Conservation (phyloP, 345 rosid species). For the Lenwebbia sp. region DNA sequence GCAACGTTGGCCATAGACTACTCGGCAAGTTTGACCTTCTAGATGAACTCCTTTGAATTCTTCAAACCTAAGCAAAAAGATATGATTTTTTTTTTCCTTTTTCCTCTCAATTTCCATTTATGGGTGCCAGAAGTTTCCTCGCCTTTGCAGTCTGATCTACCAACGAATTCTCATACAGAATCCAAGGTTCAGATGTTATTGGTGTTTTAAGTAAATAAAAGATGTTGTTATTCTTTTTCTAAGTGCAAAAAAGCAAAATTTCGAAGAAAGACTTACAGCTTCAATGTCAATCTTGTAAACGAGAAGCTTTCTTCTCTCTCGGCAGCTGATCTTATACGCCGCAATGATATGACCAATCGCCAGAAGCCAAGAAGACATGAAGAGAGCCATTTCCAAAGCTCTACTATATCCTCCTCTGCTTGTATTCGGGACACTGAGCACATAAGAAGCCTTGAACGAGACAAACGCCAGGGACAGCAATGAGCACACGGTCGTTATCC, state of each 20-base stretch:
- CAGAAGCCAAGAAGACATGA: constrained; percentile 47
- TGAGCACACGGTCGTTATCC: constrained; percentile 59
- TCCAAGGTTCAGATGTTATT: not conserved
- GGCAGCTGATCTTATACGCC: constrained; percentile 81
- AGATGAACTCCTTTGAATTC: not conserved
- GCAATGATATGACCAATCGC: constrained; percentile 68
- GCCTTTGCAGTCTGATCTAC: not conserved
- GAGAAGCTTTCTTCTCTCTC: constrained; percentile 81
- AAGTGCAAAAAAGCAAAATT: not conserved
- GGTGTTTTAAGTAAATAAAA: not conserved
- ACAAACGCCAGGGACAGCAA: constrained; percentile 58
- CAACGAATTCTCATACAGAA: not conserved
- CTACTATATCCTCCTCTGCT: constrained; percentile 32
- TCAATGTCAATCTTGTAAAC: constrained; percentile 95
- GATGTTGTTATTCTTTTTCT: not conserved
- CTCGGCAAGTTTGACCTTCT: constrained; percentile 1
- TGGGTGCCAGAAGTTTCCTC: not conserved
- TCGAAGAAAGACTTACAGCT: constrained; percentile 55
- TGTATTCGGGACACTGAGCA: constrained; percentile 31
- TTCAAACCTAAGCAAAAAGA: not conserved
- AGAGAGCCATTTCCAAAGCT: constrained; percentile 60
- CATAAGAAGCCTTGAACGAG: constrained; percentile 65
- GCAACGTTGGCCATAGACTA: not conserved
- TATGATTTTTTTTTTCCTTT: not conserved
- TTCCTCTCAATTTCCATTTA: not conserved